These are phyloP conservation scores for Chenopodium berlandieri DNA, from an alignment of 148 eudicot genomes.

Conservation along the genomic window DNA sequence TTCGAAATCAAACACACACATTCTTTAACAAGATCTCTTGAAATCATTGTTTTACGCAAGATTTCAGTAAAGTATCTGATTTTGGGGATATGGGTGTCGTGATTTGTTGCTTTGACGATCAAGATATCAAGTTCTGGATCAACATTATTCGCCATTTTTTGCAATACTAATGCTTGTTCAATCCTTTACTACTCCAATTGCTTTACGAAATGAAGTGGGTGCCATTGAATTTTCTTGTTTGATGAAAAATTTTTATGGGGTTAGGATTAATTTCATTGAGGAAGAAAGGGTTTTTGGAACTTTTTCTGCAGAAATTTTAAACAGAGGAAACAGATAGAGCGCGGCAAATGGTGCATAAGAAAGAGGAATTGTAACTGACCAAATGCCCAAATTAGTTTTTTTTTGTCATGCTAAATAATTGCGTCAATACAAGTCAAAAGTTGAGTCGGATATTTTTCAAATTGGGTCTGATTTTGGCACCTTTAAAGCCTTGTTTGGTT, in stretches of 20 bases:
- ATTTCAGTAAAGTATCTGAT: slow-evolving; percentile 40
- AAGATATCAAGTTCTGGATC: slow-evolving; percentile 51
- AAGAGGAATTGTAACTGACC: too few species aligned
- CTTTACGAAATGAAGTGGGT: slow-evolving; percentile 35
- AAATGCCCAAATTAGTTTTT: too few species aligned
- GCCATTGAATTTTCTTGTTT: slow-evolving; percentile 17
- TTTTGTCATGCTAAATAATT: too few species aligned
- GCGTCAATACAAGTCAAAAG: too few species aligned
- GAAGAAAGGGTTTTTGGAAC: background rate
- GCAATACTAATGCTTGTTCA: slow-evolving; percentile 54
- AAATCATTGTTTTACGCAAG: slow-evolving; percentile 26
- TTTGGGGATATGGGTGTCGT: slow-evolving; percentile 39
- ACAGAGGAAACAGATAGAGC: background rate
- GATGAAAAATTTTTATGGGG: slow-evolving; percentile 1
- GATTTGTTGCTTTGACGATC: slow-evolving; percentile 57
- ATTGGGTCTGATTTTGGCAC: too few species aligned
- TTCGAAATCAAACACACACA: slow-evolving; percentile 36
- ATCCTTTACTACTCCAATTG: slow-evolving; percentile 48
- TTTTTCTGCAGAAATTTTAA: background rate
- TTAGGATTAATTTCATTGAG: background rate
- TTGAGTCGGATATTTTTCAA: too few species aligned
- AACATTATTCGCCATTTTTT: slow-evolving; percentile 41
- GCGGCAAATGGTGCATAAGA: background rate
- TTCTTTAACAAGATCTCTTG: slow-evolving; percentile 35
- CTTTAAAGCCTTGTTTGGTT: too few species aligned